A percentile compares a stretch with the other conserved stretches of the same genome.
Evolutionary conservation across 225 moss, liverwort and hornwort species (phyloP).

Genomic region (Marchantia polymorpha): DNA sequence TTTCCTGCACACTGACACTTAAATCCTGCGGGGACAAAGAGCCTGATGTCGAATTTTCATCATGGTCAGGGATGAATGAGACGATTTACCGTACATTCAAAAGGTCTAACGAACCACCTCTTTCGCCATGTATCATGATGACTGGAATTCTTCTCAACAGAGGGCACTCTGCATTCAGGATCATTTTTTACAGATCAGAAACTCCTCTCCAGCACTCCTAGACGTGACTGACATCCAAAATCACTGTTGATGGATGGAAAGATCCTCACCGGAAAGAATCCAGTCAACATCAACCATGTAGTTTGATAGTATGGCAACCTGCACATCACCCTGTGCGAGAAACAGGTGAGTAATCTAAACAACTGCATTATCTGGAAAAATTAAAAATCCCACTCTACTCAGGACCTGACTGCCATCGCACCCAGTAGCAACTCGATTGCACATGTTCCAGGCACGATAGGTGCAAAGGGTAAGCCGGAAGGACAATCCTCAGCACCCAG

Average conservation of each 20-base stretch:
- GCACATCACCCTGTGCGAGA: conserved; percentile 64
- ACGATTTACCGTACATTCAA: conserved; percentile 50
- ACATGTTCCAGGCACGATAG: conserved; percentile 29
- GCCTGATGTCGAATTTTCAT: too few species aligned
- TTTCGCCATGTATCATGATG: conserved; percentile 86
- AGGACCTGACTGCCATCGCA: too few species aligned
- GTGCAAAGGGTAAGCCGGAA: conserved; percentile 2
- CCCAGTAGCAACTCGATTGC: too few species aligned
- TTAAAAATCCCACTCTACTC: too few species aligned
- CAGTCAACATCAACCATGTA: conserved; percentile 96
- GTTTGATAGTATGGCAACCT: conserved; percentile 73
- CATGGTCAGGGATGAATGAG: too few species aligned
- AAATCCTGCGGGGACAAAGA: too few species aligned
- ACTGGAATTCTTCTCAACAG: conserved; percentile 60
- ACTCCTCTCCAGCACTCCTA: not conserved
- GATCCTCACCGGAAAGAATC: conserved; percentile 70
- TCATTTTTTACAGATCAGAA: not conserved
- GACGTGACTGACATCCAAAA: not conserved
- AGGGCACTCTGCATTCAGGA: conserved; percentile 59
- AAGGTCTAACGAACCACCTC: conserved; percentile 66
- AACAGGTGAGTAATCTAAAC: not conserved
- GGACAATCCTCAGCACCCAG: not conserved
- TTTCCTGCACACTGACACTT: too few species aligned
- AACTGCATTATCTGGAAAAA: too few species aligned
- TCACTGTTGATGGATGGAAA: not conserved